Evolutionary conservation across 2,329 filamentous ascomycete species (phyloP).

Genomic region (Cordyceps fumosorosea): DNA sequence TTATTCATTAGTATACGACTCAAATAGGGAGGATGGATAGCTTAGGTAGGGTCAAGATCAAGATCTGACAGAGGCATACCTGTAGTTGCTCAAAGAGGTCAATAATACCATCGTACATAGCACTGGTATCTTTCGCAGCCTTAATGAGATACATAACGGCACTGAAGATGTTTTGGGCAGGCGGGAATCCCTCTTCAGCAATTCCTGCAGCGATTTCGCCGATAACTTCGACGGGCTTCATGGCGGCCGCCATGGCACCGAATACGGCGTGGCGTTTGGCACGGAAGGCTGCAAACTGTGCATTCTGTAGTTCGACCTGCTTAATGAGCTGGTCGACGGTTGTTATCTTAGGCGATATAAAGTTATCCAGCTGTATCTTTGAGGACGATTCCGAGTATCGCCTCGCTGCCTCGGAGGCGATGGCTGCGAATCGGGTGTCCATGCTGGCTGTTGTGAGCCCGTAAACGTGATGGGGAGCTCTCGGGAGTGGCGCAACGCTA

Average conservation of each 20-base stretch:
- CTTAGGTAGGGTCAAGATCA: background rate
- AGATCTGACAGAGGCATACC: slow-evolving; percentile 16
- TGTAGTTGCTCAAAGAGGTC: slow-evolving; percentile 37
- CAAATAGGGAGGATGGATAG: background rate
- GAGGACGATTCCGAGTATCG: slow-evolving; percentile 24
- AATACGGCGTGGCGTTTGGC: slow-evolving; percentile 29
- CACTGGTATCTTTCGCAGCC: slow-evolving; percentile 38
- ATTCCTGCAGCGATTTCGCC: slow-evolving; percentile 32
- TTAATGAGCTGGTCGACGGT: slow-evolving; percentile 26
- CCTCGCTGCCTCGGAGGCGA: slow-evolving; percentile 29
- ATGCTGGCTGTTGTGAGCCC: background rate
- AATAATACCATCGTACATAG: slow-evolving; percentile 38
- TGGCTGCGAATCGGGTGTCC: slow-evolving; percentile 20
- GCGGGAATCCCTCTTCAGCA: slow-evolving; percentile 32
- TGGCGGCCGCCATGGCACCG: slow-evolving; percentile 24
- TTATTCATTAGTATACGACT: background rate
- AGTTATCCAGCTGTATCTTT: slow-evolving; percentile 25
- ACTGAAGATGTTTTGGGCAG: slow-evolving; percentile 34
- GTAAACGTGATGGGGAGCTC: background rate
- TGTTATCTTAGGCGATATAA: slow-evolving; percentile 26
- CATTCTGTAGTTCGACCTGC: slow-evolving; percentile 30
- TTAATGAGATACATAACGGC: slow-evolving; percentile 37
- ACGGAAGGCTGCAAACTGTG: slow-evolving; percentile 30
- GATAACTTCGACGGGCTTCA: slow-evolving; percentile 33
- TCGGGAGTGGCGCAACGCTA: slow-evolving; percentile 5